These are phyloP conservation scores for Daldinia grandis DNA, from an alignment of 495 filamentous ascomycete species.

Conservation along the genomic window DNA sequence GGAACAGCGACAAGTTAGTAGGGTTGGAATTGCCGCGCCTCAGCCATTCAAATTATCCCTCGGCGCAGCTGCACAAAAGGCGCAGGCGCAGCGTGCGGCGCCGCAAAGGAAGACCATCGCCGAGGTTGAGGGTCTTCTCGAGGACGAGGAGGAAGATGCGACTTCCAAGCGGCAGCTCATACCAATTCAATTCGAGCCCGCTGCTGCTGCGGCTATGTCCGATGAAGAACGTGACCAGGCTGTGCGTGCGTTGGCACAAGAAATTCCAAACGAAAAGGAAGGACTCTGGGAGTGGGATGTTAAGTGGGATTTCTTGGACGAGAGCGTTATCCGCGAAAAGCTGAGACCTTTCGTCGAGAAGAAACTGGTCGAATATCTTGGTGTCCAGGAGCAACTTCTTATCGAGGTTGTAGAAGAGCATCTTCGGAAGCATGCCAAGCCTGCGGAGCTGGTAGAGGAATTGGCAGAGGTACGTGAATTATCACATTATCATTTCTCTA, in stretches of 20 bases:
- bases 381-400: slow-evolving; percentile 94
- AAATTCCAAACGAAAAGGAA: slow-evolving; percentile 87
- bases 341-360: slow-evolving; percentile 96
- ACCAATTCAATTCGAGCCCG: slow-evolving; percentile 89
- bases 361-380: slow-evolving; percentile 95
- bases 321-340: slow-evolving; percentile 82
- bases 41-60: slow-evolving; percentile 94
- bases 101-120: slow-evolving; percentile 82
- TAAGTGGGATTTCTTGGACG: slow-evolving; percentile 94
- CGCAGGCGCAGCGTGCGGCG: slow-evolving; percentile 71
- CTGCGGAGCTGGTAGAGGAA: slow-evolving; percentile 83
- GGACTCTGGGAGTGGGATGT: slow-evolving; percentile 92
- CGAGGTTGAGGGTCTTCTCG: slow-evolving; percentile 91
- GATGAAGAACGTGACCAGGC: slow-evolving; percentile 86
- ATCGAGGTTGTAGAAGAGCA: slow-evolving; percentile 93
- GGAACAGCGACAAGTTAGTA: slow-evolving; percentile 64
- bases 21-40: slow-evolving; percentile 64
- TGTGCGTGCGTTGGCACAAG: slow-evolving; percentile 79
- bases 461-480: slow-evolving; percentile 76
- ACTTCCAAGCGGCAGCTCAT: slow-evolving; percentile 81
- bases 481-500: slow-evolving; percentile 12
- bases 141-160: slow-evolving; percentile 87
- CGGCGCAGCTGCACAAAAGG: slow-evolving; percentile 84
- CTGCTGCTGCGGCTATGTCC: slow-evolving; percentile 72
- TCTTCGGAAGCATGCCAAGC: slow-evolving; percentile 77